These are phyloP conservation scores for Trichosanthes truncata DNA, from an alignment of 306 rosid genomes.

Conservation along the genomic window DNA sequence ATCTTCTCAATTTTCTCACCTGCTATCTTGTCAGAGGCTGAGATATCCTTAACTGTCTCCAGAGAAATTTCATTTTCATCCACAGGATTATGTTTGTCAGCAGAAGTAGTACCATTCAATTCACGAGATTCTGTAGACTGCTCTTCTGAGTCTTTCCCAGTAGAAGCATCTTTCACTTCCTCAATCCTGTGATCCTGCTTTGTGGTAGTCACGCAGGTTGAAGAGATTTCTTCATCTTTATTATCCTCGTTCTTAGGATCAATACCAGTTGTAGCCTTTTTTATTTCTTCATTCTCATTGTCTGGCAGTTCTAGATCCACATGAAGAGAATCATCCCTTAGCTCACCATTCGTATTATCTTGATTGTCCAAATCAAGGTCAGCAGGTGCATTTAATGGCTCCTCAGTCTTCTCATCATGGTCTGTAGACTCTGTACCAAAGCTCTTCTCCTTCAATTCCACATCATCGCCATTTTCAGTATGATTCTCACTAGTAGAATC, in stretches of 20 bases:
- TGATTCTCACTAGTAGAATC: conserved; percentile 24
- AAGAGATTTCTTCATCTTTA: conserved; percentile 7
- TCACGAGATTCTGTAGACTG: conserved; percentile 18
- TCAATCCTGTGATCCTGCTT: conserved; percentile 18
- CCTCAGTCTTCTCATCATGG: conserved; percentile 17
- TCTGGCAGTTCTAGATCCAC: conserved; percentile 16
- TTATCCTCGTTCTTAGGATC: conserved; percentile 15
- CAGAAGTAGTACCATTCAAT: conserved; percentile 21
- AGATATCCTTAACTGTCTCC: conserved; percentile 7
- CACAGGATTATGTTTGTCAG: conserved; percentile 9
- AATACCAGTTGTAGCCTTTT: conserved; percentile 10
- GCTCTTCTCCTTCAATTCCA: conserved; percentile 20
- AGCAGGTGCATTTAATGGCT: conserved; percentile 17
- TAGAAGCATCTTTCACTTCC: conserved; percentile 9
- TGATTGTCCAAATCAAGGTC: conserved; percentile 15
- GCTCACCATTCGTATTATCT: conserved; percentile 21
- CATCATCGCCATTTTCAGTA: conserved; percentile 18
- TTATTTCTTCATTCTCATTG: conserved; percentile 15
- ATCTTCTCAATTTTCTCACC: conserved; percentile 20
- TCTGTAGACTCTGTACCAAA: conserved; percentile 7
- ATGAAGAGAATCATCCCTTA: conserved; percentile 10
- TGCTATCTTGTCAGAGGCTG: conserved; percentile 16
- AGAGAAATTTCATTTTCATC: conserved; percentile 14
- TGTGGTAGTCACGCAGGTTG: conserved; percentile 11
- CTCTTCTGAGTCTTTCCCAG: conserved; percentile 19